These are phyloP conservation scores for Actinomucor elegans DNA, from an alignment of 371 early-diverging fungal species.

Conservation along the genomic window DNA sequence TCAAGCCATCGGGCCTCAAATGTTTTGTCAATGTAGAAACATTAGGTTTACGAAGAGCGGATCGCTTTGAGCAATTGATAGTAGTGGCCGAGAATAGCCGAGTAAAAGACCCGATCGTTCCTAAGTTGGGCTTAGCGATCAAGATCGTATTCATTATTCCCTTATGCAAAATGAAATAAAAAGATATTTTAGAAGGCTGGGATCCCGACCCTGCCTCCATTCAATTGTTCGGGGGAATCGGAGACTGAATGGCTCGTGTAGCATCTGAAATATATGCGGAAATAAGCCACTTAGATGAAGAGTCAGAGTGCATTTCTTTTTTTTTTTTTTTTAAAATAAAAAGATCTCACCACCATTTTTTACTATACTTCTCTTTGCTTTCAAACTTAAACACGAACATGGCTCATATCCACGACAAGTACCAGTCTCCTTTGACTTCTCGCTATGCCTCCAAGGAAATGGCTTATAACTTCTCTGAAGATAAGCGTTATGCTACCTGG, in stretches of 20 bases:
- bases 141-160: no score
- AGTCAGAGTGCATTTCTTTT: slow-evolving; percentile 8
- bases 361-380: not conserved
- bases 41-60: slow-evolving; percentile 43
- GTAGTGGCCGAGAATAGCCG: slow-evolving; percentile 26
- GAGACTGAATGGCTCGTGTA: no score
- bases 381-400: no score
- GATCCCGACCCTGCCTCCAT: no score
- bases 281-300: slow-evolving; percentile 22
- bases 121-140: no score
- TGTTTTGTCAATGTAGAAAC: slow-evolving; percentile 50
- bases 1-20: slow-evolving; percentile 43
- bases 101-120: not conserved
- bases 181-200: no score
- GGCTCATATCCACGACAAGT: slow-evolving; percentile 62
- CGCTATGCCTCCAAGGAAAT: slow-evolving; percentile 97
- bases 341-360: not conserved
- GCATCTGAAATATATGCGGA: not conserved
- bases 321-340: not conserved
- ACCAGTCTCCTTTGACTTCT: slow-evolving; percentile 92
- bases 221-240: no score
- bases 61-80: slow-evolving; percentile 27
- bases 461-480: slow-evolving; percentile 94
- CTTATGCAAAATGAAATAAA: no score
- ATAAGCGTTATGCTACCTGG: slow-evolving; percentile 94